A percentile compares a stretch with the other conserved stretches of the same genome.
phyloP scores from a whole-genome alignment of 805 yeast genomes.

The Blastobotrys muscicola region DNA sequence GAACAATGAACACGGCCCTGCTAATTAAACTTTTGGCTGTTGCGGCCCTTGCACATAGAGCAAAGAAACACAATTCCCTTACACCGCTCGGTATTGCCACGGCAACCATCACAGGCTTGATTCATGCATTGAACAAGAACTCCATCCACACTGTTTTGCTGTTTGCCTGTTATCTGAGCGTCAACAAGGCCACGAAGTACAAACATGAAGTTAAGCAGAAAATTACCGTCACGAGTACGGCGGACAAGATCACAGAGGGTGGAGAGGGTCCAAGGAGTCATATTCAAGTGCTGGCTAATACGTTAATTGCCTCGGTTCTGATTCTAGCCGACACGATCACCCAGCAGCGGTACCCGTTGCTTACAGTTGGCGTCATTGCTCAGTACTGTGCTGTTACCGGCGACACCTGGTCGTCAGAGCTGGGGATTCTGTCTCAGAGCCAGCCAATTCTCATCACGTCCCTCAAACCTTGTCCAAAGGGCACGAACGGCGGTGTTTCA shows the following conservation, averaged over 20 bases:
- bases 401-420: constrained; percentile 40
- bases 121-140: constrained; percentile 32
- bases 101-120: constrained; percentile 31
- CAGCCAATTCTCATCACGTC: constrained; percentile 34
- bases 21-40: background rate
- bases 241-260: constrained; percentile 8
- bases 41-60: constrained; percentile 16
- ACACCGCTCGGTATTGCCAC: constrained; percentile 31
- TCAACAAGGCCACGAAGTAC: constrained; percentile 32
- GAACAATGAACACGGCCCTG: background rate
- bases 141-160: constrained; percentile 28
- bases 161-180: constrained; percentile 31
- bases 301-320: constrained; percentile 30
- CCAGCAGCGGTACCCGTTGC: constrained; percentile 1
- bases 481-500: constrained; percentile 40
- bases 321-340: constrained; percentile 21
- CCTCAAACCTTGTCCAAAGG: constrained; percentile 34
- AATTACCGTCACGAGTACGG: constrained; percentile 22
- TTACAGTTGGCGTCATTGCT: constrained; percentile 24
- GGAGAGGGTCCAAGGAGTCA: constrained; percentile 30
- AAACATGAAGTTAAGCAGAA: constrained; percentile 30
- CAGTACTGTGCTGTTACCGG: constrained; percentile 39
- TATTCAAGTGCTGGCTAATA: constrained; percentile 36
- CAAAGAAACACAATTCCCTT: constrained; percentile 29
- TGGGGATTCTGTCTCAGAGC: constrained; percentile 34